These are phyloP conservation scores for Coffea canephora DNA, from an alignment of 257 asterid genomes.

Conservation along the genomic window DNA sequence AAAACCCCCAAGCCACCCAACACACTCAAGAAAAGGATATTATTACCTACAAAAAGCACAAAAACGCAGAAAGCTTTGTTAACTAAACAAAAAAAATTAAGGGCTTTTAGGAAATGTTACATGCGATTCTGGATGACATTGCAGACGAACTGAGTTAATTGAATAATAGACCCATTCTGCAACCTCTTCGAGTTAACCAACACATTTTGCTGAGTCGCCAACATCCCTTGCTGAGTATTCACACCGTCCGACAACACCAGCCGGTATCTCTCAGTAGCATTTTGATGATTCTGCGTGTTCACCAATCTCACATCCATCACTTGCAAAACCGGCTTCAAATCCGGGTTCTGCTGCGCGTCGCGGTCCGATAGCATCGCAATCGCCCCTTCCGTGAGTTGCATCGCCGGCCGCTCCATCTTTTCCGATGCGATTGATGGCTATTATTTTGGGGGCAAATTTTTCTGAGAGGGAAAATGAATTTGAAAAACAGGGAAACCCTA, in stretches of 20 bases:
- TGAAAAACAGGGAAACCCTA: constrained; percentile 1
- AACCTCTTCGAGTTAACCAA: constrained; percentile 48
- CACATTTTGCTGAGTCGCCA: constrained; percentile 72
- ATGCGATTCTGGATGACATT: constrained; percentile 55
- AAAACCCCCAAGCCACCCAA: no score
- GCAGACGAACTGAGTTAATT: constrained; percentile 62
- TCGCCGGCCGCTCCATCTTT: constrained; percentile 35
- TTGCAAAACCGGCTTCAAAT: constrained; percentile 67
- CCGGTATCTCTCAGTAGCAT: constrained; percentile 54
- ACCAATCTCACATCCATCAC: constrained; percentile 52
- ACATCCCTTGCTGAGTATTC: constrained; percentile 73
- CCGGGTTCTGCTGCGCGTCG: constrained; percentile 27
- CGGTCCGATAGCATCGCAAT: constrained; percentile 43
- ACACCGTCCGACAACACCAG: constrained; percentile 68
- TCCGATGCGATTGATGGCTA: background rate
- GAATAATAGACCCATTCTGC: constrained; percentile 68
- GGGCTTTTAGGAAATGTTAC: constrained; percentile 32
- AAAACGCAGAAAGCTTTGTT: background rate
- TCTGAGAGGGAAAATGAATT: constrained; percentile 4
- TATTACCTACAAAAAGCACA: no score
- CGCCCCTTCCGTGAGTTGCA: constrained; percentile 60
- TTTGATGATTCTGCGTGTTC: constrained; percentile 31
- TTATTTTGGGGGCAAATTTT: background rate
- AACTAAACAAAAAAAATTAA: background rate
- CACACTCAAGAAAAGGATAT: no score